Evolutionary conservation across 176 grass and related monocot genomes (phyloP), one percentile per base, ranked within the genome.

Genomic region (Canna indica): DNA sequence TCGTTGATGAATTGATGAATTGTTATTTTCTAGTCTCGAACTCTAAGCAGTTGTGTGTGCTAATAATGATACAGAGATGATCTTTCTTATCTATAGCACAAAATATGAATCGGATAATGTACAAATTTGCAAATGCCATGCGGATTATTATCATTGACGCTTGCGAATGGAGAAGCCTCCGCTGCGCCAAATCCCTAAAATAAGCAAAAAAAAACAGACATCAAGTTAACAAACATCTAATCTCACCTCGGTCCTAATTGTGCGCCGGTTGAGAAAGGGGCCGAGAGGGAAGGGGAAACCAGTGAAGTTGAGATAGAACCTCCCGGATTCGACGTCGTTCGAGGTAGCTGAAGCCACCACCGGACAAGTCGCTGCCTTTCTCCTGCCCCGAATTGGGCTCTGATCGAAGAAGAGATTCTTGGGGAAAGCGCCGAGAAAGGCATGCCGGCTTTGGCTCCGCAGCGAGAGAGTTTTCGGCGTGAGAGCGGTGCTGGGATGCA

Each of bases 281-380:
- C 93, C 93, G 42, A 97, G 88, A 20, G 93, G 93, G 78, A 97
- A 97, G 66, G 93, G 93, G 70, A 97, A 97, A 3, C 93, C 93
- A 69, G 93, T 97, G 81, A 97, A 81, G 79, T 97, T 97, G 36
- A 97, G 68, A 77, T 96, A 96, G 77, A 96, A 91, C 44, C 93
- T 77, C 31, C 72, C 64, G 62, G n/a, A n/a, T n/a, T 74, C 82
- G 16, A 70, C 34, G 29, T 50, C n/a, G 41, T 59, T 48, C 22
- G 67, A 63, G 35, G 61, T 20, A 64, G 88, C 4, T 7, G 88
- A 74, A 59, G 78, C 81, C 25, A 83, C 74, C 47, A 90, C 79
- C 73, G 72, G 59, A 47, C 44, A 22, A 12, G 33, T 32, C 38
- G 34, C 59, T 31, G 31, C 64, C 36, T 53, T 66, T 36, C 38